Conservation (phyloP, 345 rosid genomes). For the Gossypioides kirkii region DNA sequence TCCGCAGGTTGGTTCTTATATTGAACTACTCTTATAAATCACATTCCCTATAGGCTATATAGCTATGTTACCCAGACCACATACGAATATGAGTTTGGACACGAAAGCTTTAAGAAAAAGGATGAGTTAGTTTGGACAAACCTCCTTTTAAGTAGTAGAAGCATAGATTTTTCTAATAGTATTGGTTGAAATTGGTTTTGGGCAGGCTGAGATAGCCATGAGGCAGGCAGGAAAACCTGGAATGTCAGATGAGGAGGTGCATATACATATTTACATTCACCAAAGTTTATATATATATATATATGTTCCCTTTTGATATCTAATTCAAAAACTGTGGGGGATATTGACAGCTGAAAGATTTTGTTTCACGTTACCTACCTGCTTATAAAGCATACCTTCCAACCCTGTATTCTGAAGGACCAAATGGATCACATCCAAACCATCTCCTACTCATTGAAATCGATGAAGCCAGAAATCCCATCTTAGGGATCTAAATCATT, state of each 20-base stretch:
- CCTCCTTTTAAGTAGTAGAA: not conserved
- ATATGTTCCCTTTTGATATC: not conserved
- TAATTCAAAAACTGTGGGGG: not conserved
- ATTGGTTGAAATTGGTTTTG: not conserved
- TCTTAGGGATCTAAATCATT: conserved; percentile 30
- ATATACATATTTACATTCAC: not conserved
- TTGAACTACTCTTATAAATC: no score
- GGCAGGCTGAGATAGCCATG: conserved; percentile 92
- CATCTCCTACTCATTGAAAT: conserved; percentile 58
- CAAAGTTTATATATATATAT: not conserved
- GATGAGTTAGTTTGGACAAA: not conserved
- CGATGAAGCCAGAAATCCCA: conserved; percentile 83
- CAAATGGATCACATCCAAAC: conserved; percentile 68
- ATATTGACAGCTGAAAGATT: conserved; percentile 68
- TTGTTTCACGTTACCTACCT: conserved; percentile 86
- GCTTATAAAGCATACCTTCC: conserved; percentile 92
- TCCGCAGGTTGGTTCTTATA: conserved; percentile 58
- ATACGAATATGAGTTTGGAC: not conserved
- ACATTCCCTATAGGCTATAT: no score
- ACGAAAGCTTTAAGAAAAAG: not conserved
- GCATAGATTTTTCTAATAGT: not conserved
- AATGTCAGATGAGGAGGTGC: conserved; percentile 90
- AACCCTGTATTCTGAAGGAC: conserved; percentile 77
- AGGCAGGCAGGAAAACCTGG: conserved; percentile 81
- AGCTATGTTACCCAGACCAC: no score